These are phyloP conservation scores for Herpetospermum pedunculosum DNA, from an alignment of 306 rosid genomes.

Conservation along the genomic window DNA sequence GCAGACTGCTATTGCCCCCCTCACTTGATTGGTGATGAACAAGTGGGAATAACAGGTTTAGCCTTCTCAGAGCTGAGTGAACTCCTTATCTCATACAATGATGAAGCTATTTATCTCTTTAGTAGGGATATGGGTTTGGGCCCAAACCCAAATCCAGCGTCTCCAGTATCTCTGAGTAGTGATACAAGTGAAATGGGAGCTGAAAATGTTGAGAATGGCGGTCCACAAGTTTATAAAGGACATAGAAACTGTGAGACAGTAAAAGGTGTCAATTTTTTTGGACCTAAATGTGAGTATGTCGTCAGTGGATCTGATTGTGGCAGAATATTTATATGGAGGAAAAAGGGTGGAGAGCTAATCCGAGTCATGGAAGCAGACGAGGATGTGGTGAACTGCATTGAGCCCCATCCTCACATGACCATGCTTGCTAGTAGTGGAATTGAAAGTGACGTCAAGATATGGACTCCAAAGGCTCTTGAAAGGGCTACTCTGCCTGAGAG, in stretches of 20 bases:
- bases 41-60: slow-evolving; percentile 87
- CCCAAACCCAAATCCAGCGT: slow-evolving; percentile 31
- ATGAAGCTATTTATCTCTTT: slow-evolving; percentile 74
- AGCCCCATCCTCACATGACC: slow-evolving; percentile 78
- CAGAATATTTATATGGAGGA: slow-evolving; percentile 85
- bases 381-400: slow-evolving; percentile 80
- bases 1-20: slow-evolving; percentile 63
- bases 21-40: slow-evolving; percentile 44
- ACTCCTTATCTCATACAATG: slow-evolving; percentile 77
- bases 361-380: slow-evolving; percentile 92
- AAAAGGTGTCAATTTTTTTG: slow-evolving; percentile 87
- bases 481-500: slow-evolving; percentile 63
- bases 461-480: slow-evolving; percentile 85
- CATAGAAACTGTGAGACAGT: slow-evolving; percentile 72
- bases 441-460: slow-evolving; percentile 69
- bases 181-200: slow-evolving; percentile 46
- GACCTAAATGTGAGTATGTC: slow-evolving; percentile 86
- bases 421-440: slow-evolving; percentile 96
- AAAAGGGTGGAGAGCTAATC: slow-evolving; percentile 69
- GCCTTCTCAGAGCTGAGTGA: slow-evolving; percentile 91
- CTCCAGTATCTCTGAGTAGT: slow-evolving; percentile 33
- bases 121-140: slow-evolving; percentile 83
- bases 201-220: slow-evolving; percentile 28
- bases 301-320: slow-evolving; percentile 98
- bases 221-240: slow-evolving; percentile 77